phyloP scores from a whole-genome alignment of 768 basidiomycete genomes.

The Russula griseocarnosa region DNA sequence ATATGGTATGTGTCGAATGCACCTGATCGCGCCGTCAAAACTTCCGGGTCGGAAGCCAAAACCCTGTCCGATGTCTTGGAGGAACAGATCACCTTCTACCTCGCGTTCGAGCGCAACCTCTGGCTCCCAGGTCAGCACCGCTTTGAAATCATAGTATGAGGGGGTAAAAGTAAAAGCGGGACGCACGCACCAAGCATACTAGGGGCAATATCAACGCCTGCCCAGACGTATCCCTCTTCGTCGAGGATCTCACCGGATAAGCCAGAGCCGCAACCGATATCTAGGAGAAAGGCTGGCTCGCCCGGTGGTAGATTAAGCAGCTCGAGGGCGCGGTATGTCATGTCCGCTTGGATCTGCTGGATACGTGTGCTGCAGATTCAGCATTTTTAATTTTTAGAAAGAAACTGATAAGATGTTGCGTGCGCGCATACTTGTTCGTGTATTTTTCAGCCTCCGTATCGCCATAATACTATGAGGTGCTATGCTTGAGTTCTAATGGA shows the following conservation, averaged over 20 bases:
- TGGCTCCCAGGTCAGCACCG: constrained; percentile 32
- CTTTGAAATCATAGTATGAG: background rate
- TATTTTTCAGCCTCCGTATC: constrained; percentile 95
- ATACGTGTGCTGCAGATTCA: constrained; percentile 70
- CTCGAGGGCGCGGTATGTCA: constrained; percentile 95
- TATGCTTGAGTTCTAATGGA: background rate
- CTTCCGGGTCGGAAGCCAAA: constrained; percentile 95
- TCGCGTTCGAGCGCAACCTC: constrained; percentile 96
- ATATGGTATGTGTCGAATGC: constrained; percentile 26
- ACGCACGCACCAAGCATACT: constrained; percentile 84
- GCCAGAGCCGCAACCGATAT: constrained; percentile 97
- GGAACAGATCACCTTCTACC: constrained; percentile 91
- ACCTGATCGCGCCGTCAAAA: constrained; percentile 98
- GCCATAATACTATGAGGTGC: constrained; percentile 77
- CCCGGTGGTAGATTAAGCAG: constrained; percentile 77
- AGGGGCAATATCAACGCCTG: constrained; percentile 90
- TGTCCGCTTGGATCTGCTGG: constrained; percentile 93
- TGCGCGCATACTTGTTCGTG: constrained; percentile 69
- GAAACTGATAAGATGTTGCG: background rate
- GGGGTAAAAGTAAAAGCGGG: background rate
- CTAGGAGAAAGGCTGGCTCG: constrained; percentile 80
- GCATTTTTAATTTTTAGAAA: background rate
- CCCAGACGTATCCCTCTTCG: constrained; percentile 90
- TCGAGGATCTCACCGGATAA: constrained; percentile 94
- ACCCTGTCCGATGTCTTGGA: constrained; percentile 98